Conservation (phyloP, 2,329 filamentous ascomycete genomes). For the Monosporascus sp. region DNA sequence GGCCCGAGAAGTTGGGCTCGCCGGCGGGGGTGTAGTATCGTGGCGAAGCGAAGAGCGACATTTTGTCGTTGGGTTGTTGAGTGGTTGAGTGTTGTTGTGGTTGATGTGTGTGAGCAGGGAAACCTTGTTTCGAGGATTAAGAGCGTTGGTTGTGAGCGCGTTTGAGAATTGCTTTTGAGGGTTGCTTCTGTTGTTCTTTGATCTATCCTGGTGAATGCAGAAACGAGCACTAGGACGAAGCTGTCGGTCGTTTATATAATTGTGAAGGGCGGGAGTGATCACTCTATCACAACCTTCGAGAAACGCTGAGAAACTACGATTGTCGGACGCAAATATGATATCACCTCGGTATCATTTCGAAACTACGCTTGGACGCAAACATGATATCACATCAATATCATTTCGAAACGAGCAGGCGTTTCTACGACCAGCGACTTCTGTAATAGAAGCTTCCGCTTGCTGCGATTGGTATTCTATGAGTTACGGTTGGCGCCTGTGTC, state of each 20-base stretch:
- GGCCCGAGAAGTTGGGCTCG: conserved; percentile 49
- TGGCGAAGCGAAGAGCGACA: conserved; percentile 54
- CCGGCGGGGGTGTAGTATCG: conserved; percentile 38
- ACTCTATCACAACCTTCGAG: conserved; percentile 22
- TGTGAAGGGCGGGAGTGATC: conserved; percentile 2
- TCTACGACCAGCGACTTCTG: conserved; percentile 7
- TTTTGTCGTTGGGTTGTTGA: conserved; percentile 32
- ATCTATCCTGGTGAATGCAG: conserved; percentile 23
- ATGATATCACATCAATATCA: conserved; percentile 2
- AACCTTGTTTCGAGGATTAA: conserved; percentile 15
- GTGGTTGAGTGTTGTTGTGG: conserved; percentile 8
- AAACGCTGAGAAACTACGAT: conserved; percentile 12
- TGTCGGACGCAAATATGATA: conserved; percentile 14
- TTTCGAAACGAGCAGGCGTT: conserved; percentile 23
- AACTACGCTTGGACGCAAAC: conserved; percentile 18
- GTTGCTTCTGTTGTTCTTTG: conserved; percentile 11
- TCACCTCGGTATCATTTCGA: conserved; percentile 15
- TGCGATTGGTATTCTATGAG: conserved; percentile 5
- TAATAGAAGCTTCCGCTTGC: conserved; percentile 5
- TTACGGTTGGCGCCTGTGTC: conserved; percentile 6
- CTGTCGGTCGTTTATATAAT: conserved; percentile 26
- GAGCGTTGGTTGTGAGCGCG: conserved; percentile 12
- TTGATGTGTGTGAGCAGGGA: conserved; percentile 13
- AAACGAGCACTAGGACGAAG: conserved; percentile 4
- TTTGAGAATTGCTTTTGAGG: conserved; percentile 11